Evolutionary conservation across 1,139 yeast species (phyloP), one percentile per base, ranked within the genome.

Genomic region (Lodderomyces oxycetoniae): DNA sequence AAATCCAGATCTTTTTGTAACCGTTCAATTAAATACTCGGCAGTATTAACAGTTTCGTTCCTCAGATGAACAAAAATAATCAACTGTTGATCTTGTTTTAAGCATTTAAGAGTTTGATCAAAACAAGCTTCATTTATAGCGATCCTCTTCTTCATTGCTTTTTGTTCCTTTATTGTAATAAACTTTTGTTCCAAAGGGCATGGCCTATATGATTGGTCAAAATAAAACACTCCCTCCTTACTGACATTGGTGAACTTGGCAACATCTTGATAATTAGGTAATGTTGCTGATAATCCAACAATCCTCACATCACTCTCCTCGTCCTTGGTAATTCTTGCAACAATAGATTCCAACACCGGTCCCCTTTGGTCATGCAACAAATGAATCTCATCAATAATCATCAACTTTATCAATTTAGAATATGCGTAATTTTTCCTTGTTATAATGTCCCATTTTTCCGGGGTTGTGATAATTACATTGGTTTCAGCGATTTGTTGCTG

Each of bases 391-490:
- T 91, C 98, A 36, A 91, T 79, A 25, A 91, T 83, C n/a, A 91
- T 61, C 10, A 91, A 64, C 31, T 76, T 71, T 1, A 87, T 93
- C 3, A 79, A 60, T 28, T 71, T 69, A 0, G 80, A 73, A 44
- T 78, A 80, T 1, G 71, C 60, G 6, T 77, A 67, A 3, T 53
- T 48, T 48, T 89, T 89, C 59, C 97, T 71, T 1, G 96, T 89
- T 15, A 89, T 80, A 20, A 91, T 88, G 59, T 91, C 98, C 97
- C 98, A 91, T 53, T 91, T 91, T 52, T 87, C 96, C 0, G 96
- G 96, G 0, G 98, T 91, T 0, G 97, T 87, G 3, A 91, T 94
- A 36, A 91, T 66, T 25, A 91, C 63, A 49, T 91, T 96, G 0
- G 96, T 84, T 32, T 77, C 79, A 3, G 73, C 57, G 22, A 91